Evolutionary conservation across 306 rosid species (phyloP), one percentile per base, ranked within the genome.

Genomic region (Malus orientalis): DNA sequence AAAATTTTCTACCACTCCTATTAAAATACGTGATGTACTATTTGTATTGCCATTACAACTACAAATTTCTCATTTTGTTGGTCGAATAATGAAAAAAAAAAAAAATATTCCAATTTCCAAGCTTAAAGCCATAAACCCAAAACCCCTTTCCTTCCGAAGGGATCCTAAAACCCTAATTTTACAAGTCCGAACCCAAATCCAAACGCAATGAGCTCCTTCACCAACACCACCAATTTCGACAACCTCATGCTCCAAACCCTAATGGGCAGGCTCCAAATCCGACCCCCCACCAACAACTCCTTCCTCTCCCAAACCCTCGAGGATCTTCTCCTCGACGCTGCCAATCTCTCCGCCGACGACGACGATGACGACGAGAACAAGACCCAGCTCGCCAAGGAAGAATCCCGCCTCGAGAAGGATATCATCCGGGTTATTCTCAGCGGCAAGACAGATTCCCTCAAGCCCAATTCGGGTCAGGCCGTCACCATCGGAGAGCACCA

Each of bases 381-480:
- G 57, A 81, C 86, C 66, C 83, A 77, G 79, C 86, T 88, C 44
- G 91, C 89, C 29, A 78, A 72, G 8, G 91, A 85, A 66, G 89
- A 88, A 60, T 67, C 86, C 33, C 86, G 62, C 79, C 88, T 95
- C 69, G 98, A 95, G 70, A 83, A 69, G 51, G 99, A 92, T 40
- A 71, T 95, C 71, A 76, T 95, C 55, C 88, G 89, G 45, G 70
- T 84, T 27, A 84, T 95, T 44, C 84, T 89, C 60, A 67, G 84
- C 33, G 97, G 97, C 1, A 71, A 78, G 36, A 78, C 81, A 11
- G 96, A 92, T 16, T 67, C 89, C 9, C 87, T 92, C 36, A 84
- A 84, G n/a, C 92, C 99, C 45, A 92, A 95, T 83, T 92, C 97
- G 0, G 97, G 97, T 0, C 93, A 95, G 82, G 92, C 99, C 13